Base-by-base conservation (phyloP, 2,329 filamentous ascomycete genomes). In the Cytospora chrysosperma region DNA sequence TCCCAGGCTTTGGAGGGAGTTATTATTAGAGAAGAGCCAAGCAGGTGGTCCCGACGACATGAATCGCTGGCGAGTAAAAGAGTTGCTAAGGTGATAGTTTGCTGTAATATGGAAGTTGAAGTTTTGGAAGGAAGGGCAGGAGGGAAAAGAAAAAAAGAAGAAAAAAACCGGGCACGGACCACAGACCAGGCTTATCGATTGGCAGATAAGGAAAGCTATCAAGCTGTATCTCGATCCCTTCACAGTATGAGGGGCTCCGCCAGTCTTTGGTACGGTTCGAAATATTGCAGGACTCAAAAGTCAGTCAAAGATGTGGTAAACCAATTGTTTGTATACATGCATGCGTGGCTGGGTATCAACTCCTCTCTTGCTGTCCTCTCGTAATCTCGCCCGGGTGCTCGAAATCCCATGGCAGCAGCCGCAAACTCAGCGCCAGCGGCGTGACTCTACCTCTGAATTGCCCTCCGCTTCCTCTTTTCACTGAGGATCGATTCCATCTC, bases 11-110 rank as follows among this genome's bases (percentile, higher is more conserved):
- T 24, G 19, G 50, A 32, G 37, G 34, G 47, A 34, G 47, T 61
- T 55, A 56, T 68, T 68, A 56, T 68, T 68, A 34, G 61, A 62
- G 40, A 69, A 69, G 49, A 69, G 67, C 67, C 67, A 69, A 30
- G 66, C 30, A 49, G 67, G 67, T 27, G 65, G 65, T 30, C 63
- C 59, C 50, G 66, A 64, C 64, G 67, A 64, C 66, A 67, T 68
- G 17, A 57, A 61, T 56, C 34, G 51, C 43, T 43, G 2, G 37
- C 7, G 15, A 43, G 6, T 43, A 19, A n/a, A 13, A 9, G 19
- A 4, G 15, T n/a, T 43, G 17, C 37, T 43, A 43, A 6, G 9
- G 17, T 43, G 37, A 43, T n/a, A 43, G 37, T n/a, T n/a, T n/a
- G n/a, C n/a, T n/a, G n/a, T n/a, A n/a, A n/a, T n/a, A n/a, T n/a